Base-by-base conservation (phyloP, 2,329 filamentous ascomycete genomes). In the Aspergillus ochraceus region DNA sequence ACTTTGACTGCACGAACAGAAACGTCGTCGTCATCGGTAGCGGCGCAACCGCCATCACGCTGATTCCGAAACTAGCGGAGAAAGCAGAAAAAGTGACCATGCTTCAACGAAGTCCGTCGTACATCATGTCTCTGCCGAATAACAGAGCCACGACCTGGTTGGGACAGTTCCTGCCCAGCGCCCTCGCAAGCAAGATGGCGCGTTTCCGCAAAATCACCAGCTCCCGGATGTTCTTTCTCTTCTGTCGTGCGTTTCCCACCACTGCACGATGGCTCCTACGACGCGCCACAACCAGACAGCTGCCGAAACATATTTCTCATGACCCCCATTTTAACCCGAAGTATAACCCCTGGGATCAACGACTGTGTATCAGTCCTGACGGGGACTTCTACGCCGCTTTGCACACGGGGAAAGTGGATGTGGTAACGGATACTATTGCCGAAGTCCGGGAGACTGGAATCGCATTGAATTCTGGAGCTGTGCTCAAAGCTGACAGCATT, bases 21-120 rank as follows among this genome's bases (percentile, higher is more conserved):
- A 83, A 84, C 30, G 80, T 93, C 20, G 82, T 90, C 49, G 79
- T 93, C 57, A 84, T 94, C 60, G 90, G 90, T 12, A 89, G 85
- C 14, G 91, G 91, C 6, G 90, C 91, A 1, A 95, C 91, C 0
- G 88, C 90, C 9, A 77, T 93, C 45, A 93, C 90, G 0, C 80
- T 96, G 0, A 70, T 95, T 2, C 91, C 91, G 0, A 83, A 80
- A 49, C 76, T 95, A 22, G 84, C 86, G 0, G 77, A 88, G 49
- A 85, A 81, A 26, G 89, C 88, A 4, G 76, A 74, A 4, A 80
- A 83, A 17, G 86, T 91, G 12, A 92, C 89, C 1, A 90, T 93
- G 84, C 80, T 95, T 2, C 91, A 95, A 74, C 85, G 91, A 54
- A 91, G 86, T 30, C 91, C 91, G 0, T 83, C 81, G 0, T 92